phyloP scores from a whole-genome alignment of 805 yeast genomes.

The Debaryomyces hansenii region DNA sequence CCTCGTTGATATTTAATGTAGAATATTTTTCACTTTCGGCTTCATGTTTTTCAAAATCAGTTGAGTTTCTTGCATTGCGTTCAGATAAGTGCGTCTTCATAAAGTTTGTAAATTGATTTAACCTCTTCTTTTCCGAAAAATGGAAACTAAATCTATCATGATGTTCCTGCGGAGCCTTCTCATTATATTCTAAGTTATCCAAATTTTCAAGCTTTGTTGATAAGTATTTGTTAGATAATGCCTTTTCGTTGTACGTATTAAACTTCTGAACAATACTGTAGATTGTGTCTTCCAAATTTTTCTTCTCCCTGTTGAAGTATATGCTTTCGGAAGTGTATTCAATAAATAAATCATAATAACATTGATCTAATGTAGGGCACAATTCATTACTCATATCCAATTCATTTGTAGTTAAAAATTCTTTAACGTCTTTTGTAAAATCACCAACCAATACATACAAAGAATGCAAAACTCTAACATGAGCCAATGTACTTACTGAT shows the following conservation, averaged over 20 bases:
- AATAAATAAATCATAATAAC: constrained; percentile 69
- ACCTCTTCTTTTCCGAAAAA: constrained; percentile 42
- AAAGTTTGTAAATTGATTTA: constrained; percentile 55
- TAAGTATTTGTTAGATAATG: constrained; percentile 34
- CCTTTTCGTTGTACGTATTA: constrained; percentile 35
- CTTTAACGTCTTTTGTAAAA: constrained; percentile 65
- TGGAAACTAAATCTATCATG: constrained; percentile 30
- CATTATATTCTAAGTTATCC: constrained; percentile 27
- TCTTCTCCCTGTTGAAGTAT: constrained; percentile 72
- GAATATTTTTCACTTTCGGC: constrained; percentile 21
- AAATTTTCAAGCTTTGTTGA: constrained; percentile 32
- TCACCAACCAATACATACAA: constrained; percentile 59
- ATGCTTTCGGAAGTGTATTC: constrained; percentile 64
- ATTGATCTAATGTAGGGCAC: constrained; percentile 61
- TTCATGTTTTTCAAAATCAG: constrained; percentile 12
- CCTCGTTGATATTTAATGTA: constrained; percentile 41
- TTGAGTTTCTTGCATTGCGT: constrained; percentile 36
- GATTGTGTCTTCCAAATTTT: constrained; percentile 58
- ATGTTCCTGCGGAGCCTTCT: constrained; percentile 9
- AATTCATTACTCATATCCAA: constrained; percentile 49
- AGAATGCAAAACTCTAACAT: constrained; percentile 71
- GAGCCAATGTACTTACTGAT: constrained; percentile 65
- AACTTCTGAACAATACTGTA: constrained; percentile 46
- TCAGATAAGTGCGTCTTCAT: constrained; percentile 49
- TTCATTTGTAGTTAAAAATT: constrained; percentile 50